Percentiles rank a stretch among this genome's conserved stretches.
Evolutionary conservation across 371 early-diverging fungal genomes (phyloP).

Genomic region (Apophysomyces sp.): DNA sequence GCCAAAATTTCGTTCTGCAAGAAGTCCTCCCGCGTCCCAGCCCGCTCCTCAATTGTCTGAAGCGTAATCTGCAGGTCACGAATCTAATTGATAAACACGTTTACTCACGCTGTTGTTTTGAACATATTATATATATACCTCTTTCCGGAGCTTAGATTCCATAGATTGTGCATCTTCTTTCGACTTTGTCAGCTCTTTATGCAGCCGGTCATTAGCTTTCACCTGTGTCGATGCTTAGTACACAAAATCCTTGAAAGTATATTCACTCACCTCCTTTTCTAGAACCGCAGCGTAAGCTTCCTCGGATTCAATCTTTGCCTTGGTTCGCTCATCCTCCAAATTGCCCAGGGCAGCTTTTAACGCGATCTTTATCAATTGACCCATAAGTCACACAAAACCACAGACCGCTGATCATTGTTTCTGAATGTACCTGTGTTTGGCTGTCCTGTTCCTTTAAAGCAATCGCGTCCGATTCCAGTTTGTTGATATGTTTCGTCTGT

Average conservation of each 20-base stretch:
- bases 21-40: constrained; percentile 62
- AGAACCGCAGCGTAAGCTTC: constrained; percentile 55
- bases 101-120: not conserved
- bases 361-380: not conserved
- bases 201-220: constrained; percentile 45
- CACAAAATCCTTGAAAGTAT: not conserved
- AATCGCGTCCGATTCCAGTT: constrained; percentile 57
- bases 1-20: constrained; percentile 56
- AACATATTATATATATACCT: constrained; percentile 20
- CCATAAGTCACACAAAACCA: too few relatives aligned
- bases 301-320: constrained; percentile 45
- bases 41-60: constrained; percentile 58
- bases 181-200: constrained; percentile 51
- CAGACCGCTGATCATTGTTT: not conserved
- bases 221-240: constrained; percentile 5
- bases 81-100: constrained; percentile 22
- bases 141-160: constrained; percentile 44
- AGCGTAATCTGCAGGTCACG: constrained; percentile 63
- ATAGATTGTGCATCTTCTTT: constrained; percentile 30
- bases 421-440: constrained; percentile 55
- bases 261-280: constrained; percentile 59
- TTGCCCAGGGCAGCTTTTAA: constrained; percentile 20
- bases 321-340: constrained; percentile 28
- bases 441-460: constrained; percentile 37
- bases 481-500: constrained; percentile 64